Evolutionary conservation across 2,329 filamentous ascomycete genomes (phyloP), one percentile per base, ranked within the genome.

Genomic region (Colletotrichum sublineola): DNA sequence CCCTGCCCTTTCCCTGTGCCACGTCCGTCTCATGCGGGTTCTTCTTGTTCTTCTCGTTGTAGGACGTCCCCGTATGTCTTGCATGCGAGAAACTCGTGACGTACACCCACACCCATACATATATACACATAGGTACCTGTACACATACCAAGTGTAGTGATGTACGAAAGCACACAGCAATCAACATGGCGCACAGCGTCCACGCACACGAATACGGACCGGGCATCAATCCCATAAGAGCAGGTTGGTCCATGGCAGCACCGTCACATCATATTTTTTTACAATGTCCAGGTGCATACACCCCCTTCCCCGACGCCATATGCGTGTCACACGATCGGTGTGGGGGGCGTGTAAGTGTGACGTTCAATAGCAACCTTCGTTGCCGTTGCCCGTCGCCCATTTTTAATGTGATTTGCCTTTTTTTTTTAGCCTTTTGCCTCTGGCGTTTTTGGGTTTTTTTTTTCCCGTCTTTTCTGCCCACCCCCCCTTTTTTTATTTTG

Each of bases 271-370:
- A 24, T 24, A 24, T 24, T 36, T 18, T 42, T 18, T 6, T 18
- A 42, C 40, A 24, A 24, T 24, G 24, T 24, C 1, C 24, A 20
- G 15, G 15, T 55, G 5, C 52, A 36, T 36, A n/a, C 52, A 55
- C 5, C 18, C 42, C 42, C 14, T 14, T 15, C 3, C 12, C 29
- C 29, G 29, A 15, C 18, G 53, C 33, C 53, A 56, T 56, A 33
- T 56, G 50, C n/a, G 33, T 56, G 53, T 56, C 31, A 56, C 53
- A 56, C 18, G 53, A 56, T 56, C 31, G 53, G 53, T 56, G 53
- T 20, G 20, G 53, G 44, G 44, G 44, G 20, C 8, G 44, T n/a
- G 11, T 3, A 11, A 8, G 53, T 55, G 53, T 7, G 24, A 15
- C 44, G 11, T 46, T 46, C n/a, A 14, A 33, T 24, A 11, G 33